These are phyloP conservation scores for Collybia sordida DNA, from an alignment of 768 basidiomycete genomes.

Conservation along the genomic window DNA sequence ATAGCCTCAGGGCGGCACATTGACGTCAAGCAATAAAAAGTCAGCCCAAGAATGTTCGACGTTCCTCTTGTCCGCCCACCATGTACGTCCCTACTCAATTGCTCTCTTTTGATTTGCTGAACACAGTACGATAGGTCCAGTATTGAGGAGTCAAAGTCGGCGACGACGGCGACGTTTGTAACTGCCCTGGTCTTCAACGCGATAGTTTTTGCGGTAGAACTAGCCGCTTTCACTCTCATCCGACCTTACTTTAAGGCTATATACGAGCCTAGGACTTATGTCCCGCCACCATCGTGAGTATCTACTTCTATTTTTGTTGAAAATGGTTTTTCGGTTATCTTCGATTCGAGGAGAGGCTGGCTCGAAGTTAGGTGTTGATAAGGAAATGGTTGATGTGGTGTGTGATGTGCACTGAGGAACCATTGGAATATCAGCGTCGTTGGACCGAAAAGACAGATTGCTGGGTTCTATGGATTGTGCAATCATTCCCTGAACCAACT, in stretches of 20 bases:
- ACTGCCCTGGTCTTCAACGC: slow-evolving; percentile 86
- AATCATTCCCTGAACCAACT: background rate
- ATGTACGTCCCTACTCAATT: slow-evolving; percentile 16
- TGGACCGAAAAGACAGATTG: too few relatives aligned
- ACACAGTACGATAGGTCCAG: slow-evolving; percentile 31
- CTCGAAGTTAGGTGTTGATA: too few relatives aligned
- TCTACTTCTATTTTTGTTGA: background rate
- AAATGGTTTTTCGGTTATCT: background rate
- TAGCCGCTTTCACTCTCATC: slow-evolving; percentile 78
- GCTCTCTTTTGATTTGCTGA: background rate
- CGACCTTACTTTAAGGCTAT: slow-evolving; percentile 84
- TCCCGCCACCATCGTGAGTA: slow-evolving; percentile 41
- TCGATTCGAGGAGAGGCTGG: background rate
- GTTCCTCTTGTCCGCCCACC: slow-evolving; percentile 12
- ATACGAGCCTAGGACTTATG: slow-evolving; percentile 85
- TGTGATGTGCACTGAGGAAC: too few relatives aligned
- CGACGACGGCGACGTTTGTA: slow-evolving; percentile 77
- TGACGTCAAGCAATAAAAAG: slow-evolving; percentile 20
- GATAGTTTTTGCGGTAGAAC: slow-evolving; percentile 67
- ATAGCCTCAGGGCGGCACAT: background rate
- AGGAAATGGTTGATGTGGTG: too few relatives aligned
- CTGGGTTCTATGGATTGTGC: too few relatives aligned
- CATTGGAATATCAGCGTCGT: too few relatives aligned
- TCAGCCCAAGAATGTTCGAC: background rate
- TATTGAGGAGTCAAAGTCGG: slow-evolving; percentile 42